Evolutionary conservation across 2,329 filamentous ascomycete species (phyloP).

Genomic region (Sporothrix phasma): DNA sequence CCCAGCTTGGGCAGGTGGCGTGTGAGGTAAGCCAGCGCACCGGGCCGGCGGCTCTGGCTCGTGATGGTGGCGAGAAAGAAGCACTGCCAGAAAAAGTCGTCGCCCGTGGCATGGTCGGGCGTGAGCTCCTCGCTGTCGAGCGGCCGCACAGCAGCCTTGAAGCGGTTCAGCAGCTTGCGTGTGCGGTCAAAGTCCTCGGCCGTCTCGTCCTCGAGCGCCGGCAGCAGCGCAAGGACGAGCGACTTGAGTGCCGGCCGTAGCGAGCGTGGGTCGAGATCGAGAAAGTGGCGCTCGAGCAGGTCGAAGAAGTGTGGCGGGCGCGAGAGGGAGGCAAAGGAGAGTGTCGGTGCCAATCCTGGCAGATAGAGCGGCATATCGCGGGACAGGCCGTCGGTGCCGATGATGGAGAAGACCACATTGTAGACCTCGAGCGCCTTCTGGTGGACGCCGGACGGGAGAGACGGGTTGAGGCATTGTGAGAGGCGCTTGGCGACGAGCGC

Average conservation of each 20-base stretch:
- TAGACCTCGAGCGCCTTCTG: slow-evolving; percentile 97
- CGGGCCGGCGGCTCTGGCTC: slow-evolving; percentile 71
- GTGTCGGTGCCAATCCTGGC: slow-evolving; percentile 75
- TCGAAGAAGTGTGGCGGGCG: slow-evolving; percentile 79
- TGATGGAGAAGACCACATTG: slow-evolving; percentile 73
- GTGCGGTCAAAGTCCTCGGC: slow-evolving; percentile 95
- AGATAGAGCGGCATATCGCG: slow-evolving; percentile 79
- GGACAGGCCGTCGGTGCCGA: slow-evolving; percentile 71
- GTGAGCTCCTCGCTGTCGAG: slow-evolving; percentile 40
- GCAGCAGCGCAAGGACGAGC: slow-evolving; percentile 77
- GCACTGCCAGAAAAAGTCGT: slow-evolving; percentile 97
- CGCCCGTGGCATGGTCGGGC: slow-evolving; percentile 48
- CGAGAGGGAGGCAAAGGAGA: slow-evolving; percentile 90
- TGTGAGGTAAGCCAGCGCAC: slow-evolving; percentile 76
- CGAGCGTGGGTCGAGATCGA: slow-evolving; percentile 58
- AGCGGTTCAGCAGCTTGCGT: slow-evolving; percentile 63
- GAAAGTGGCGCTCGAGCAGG: slow-evolving; percentile 70
- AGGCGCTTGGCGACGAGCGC: slow-evolving; percentile 76
- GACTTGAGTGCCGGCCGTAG: slow-evolving; percentile 84
- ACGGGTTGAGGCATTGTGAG: slow-evolving; percentile 89
- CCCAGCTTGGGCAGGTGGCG: slow-evolving; percentile 68
- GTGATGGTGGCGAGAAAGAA: slow-evolving; percentile 92
- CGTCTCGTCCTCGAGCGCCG: slow-evolving; percentile 88
- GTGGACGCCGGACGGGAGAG: slow-evolving; percentile 88
- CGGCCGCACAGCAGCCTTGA: slow-evolving; percentile 59